phyloP scores from a whole-genome alignment of 768 basidiomycete species.

The Collybia nuda region DNA sequence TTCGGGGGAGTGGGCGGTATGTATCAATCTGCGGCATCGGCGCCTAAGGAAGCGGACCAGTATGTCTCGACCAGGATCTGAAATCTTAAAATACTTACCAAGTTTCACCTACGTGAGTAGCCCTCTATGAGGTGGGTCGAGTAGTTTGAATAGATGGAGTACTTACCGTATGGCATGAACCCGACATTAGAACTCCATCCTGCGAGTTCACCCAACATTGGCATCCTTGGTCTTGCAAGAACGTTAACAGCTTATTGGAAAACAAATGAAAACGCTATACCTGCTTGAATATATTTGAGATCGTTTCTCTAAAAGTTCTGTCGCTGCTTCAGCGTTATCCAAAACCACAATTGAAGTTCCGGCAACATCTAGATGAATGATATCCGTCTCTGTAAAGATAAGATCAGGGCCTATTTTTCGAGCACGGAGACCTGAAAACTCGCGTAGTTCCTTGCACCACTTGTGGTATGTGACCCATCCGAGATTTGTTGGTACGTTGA shows the following conservation, averaged over 20 bases:
- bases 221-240: conserved; percentile 4
- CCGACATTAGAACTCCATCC: conserved; percentile 3
- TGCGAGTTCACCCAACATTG: conserved; percentile 12
- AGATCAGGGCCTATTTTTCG: neutral
- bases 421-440: neutral
- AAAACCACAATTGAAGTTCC: conserved; percentile 20
- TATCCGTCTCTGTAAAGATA: conserved; percentile 14
- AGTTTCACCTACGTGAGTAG: conserved; percentile 3
- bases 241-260: neutral
- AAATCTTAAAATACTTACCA: neutral
- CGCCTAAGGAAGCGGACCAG: conserved; percentile 11
- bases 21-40: conserved; percentile 14
- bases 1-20: conserved; percentile 14
- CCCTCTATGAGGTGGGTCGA: too few relatives aligned
- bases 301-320: conserved; percentile 21
- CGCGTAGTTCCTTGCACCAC: conserved; percentile 10
- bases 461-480: conserved; percentile 12
- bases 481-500: conserved; percentile 33
- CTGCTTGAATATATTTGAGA: conserved; percentile 18
- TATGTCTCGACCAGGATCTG: too few relatives aligned
- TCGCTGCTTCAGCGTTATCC: conserved; percentile 16
- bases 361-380: conserved; percentile 18
- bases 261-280: conserved; percentile 1
- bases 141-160: neutral
- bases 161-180: conserved; percentile 11